phyloP scores from a whole-genome alignment of 495 filamentous ascomycete genomes.

The Alectoria sarmentosa region DNA sequence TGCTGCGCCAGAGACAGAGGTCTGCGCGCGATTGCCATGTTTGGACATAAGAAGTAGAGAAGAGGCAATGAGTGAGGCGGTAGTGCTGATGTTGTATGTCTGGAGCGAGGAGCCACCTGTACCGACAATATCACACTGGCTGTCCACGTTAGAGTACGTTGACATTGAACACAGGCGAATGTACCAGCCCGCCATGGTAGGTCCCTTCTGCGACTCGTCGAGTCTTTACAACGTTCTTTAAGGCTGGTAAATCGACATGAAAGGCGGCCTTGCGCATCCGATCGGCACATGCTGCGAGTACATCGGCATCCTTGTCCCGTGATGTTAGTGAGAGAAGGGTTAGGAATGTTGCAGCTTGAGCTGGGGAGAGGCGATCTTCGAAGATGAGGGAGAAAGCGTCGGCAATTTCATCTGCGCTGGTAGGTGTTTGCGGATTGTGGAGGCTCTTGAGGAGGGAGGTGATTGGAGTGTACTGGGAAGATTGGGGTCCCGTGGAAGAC shows the following conservation, averaged over 20 bases:
- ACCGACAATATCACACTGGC: constrained; percentile 86
- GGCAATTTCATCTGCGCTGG: constrained; percentile 71
- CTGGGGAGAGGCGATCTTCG: constrained; percentile 71
- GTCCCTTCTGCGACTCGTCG: constrained; percentile 54
- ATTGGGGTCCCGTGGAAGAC: not conserved
- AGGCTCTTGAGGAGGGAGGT: constrained; percentile 73
- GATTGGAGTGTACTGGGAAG: constrained; percentile 52
- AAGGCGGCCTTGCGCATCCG: constrained; percentile 64
- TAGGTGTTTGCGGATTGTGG: constrained; percentile 55
- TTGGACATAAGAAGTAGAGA: constrained; percentile 77
- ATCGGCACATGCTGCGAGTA: constrained; percentile 68
- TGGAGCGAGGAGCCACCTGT: constrained; percentile 94
- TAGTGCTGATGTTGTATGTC: constrained; percentile 97
- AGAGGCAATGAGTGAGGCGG: constrained; percentile 85
- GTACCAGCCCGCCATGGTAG: constrained; percentile 57
- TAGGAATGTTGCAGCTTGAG: constrained; percentile 77
- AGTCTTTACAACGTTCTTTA: constrained; percentile 50
- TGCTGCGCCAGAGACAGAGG: constrained; percentile 90
- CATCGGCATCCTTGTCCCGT: constrained; percentile 65
- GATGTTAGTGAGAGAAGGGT: constrained; percentile 85
- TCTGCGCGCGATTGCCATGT: constrained; percentile 94
- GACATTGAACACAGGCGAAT: not conserved
- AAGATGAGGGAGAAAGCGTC: constrained; percentile 83
- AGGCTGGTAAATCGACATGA: constrained; percentile 51
- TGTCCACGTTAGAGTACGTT: not conserved